Evolutionary conservation across 139 green algal species (phyloP).

Genomic region (Haematococcus lacustris): DNA sequence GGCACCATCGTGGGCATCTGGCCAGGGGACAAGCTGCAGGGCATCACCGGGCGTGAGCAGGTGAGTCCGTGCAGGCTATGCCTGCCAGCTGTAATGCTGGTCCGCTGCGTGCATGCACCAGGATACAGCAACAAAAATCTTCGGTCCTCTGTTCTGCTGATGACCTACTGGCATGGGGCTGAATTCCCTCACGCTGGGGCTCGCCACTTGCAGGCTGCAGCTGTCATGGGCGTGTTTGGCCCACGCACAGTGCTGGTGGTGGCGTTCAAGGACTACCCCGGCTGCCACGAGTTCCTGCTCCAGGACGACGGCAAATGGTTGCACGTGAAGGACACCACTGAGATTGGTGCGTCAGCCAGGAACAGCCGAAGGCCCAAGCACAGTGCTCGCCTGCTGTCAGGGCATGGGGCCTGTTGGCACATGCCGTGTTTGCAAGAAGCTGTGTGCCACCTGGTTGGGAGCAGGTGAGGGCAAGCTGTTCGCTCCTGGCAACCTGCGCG

Average conservation of each 20-base stretch:
- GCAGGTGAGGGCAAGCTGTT: constrained; percentile 91
- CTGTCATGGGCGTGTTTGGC: constrained; percentile 87
- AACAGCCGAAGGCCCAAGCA: too few species aligned
- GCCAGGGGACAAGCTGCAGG: constrained; percentile 75
- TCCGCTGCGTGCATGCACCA: too few species aligned
- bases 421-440: too few species aligned
- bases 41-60: constrained; percentile 73
- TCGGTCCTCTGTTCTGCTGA: too few species aligned
- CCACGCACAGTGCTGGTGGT: constrained; percentile 88
- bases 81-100: too few species aligned
- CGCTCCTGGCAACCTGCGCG: constrained; percentile 89
- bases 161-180: too few species aligned
- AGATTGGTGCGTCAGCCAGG: constrained; percentile 74
- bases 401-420: too few species aligned
- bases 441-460: neutral
- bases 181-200: too few species aligned
- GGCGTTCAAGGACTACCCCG: constrained; percentile 77
- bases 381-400: too few species aligned
- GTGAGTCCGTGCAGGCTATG: too few species aligned
- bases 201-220: constrained; percentile 66
- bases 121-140: too few species aligned
- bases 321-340: constrained; percentile 89
- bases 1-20: constrained; percentile 93
- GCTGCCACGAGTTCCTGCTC: constrained; percentile 92
- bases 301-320: constrained; percentile 95